Conservation (phyloP, 2,329 filamentous ascomycete genomes). For the Aspergillus viridinutans region DNA sequence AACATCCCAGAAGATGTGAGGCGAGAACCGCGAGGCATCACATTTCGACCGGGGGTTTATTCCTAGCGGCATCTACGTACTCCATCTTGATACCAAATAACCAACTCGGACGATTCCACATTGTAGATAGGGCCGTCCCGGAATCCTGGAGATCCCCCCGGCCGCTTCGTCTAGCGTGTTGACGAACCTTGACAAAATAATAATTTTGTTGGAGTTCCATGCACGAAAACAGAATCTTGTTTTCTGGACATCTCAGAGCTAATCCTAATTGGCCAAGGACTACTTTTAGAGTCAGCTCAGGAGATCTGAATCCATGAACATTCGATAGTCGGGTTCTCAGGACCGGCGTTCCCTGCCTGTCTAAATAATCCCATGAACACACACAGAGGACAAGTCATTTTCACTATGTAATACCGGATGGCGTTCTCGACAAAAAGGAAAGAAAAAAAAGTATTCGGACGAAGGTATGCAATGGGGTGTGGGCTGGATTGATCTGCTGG, state of each 20-base stretch:
- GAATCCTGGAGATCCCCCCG: slow-evolving; percentile 16
- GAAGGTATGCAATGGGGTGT: background rate
- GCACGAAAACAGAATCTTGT: slow-evolving; percentile 2
- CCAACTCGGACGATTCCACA: slow-evolving; percentile 5
- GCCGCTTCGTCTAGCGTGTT: slow-evolving; percentile 7
- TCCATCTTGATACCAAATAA: slow-evolving; percentile 3
- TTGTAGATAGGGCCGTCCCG: slow-evolving; percentile 8
- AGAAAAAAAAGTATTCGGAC: background rate
- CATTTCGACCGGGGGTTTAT: slow-evolving; percentile 11
- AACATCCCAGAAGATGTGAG: background rate
- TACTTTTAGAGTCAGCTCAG: background rate
- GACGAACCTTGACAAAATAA: slow-evolving; percentile 16
- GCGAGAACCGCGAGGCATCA: slow-evolving; percentile 12
- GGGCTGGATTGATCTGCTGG: background rate
- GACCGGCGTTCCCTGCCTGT: background rate
- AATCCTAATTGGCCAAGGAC: background rate
- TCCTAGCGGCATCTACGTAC: slow-evolving; percentile 3
- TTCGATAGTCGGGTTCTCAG: background rate
- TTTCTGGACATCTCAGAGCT: background rate
- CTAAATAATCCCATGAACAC: background rate
- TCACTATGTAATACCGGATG: background rate
- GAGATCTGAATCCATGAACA: background rate
- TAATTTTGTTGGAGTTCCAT: slow-evolving; percentile 16
- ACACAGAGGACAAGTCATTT: background rate
- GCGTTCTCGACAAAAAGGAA: background rate